phyloP scores from a whole-genome alignment of 495 filamentous ascomycete genomes.

The Amphirosellinia nigrospora region DNA sequence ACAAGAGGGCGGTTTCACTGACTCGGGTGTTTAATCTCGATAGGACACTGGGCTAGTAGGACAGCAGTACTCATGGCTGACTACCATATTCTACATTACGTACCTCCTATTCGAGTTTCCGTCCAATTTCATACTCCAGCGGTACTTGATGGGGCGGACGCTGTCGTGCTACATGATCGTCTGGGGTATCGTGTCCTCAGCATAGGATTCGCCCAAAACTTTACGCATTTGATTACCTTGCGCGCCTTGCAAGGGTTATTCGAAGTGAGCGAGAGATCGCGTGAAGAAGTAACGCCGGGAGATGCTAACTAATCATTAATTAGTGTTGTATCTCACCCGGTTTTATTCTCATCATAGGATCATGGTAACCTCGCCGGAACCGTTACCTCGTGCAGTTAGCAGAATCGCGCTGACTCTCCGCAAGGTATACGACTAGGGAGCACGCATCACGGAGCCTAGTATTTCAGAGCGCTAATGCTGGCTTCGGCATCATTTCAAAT shows the following conservation, averaged over 20 bases:
- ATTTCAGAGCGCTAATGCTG: slow-evolving; percentile 52
- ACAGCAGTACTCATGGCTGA: slow-evolving; percentile 44
- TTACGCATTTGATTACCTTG: slow-evolving; percentile 39
- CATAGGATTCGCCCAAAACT: slow-evolving; percentile 44
- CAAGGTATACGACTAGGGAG: slow-evolving; percentile 47
- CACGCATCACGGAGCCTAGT: slow-evolving; percentile 44
- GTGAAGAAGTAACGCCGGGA: background rate
- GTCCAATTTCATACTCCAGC: slow-evolving; percentile 39
- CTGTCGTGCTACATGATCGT: slow-evolving; percentile 44
- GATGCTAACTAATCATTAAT: background rate
- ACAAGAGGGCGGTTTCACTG: background rate
- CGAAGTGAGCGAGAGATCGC: slow-evolving; percentile 32
- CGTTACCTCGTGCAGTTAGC: slow-evolving; percentile 28
- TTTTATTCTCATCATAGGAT: slow-evolving; percentile 45
- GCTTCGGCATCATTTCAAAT: slow-evolving; percentile 47
- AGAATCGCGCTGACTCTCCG: slow-evolving; percentile 35
- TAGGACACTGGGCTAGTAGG: slow-evolving; percentile 40
- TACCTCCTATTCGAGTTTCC: slow-evolving; percentile 45
- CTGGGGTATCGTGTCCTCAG: slow-evolving; percentile 41
- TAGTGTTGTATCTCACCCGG: slow-evolving; percentile 49
- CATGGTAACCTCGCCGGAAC: slow-evolving; percentile 5
- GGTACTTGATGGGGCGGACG: slow-evolving; percentile 41
- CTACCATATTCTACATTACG: slow-evolving; percentile 43
- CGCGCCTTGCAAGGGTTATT: slow-evolving; percentile 46
- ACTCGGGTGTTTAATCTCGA: slow-evolving; percentile 5